Base-by-base conservation (phyloP, 805 yeast genomes). In the Starmerella scarabaei region DNA sequence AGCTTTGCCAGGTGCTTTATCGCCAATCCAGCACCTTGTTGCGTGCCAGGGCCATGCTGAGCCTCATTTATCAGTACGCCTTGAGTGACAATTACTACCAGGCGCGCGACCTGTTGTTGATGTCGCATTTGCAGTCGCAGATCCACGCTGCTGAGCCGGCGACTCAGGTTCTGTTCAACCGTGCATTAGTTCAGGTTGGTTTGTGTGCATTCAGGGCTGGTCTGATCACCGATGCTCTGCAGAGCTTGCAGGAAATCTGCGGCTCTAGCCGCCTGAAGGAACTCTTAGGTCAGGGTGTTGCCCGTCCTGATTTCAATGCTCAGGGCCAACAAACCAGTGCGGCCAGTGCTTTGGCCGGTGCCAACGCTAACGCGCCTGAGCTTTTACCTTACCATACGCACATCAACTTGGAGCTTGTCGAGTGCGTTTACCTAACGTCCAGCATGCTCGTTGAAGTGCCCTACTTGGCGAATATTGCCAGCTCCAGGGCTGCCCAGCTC, bases 361-460 rank as follows among this genome's bases (percentile, higher is more conserved):
- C 39, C 29, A 53, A 37, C 23, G 30, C 35, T 24, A 30, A 40
- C 27, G 36, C 55, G 32, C 42, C 53, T 21, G 49, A 43, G 15
- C 72, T 85, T 59, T 69, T 91, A 59, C 99, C 99, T 43, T 91
- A 80, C 79, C 98, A 91, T 66, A 85, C 84, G 81, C 99, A 91
- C 65, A 88, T 91, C 62, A 91, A 91, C 64, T 68, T 88, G 53
- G 97, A 93, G 68, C 74, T 91, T 55, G 71, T 91, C 50, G 98
- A 91, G 65, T 80, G 93, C 59, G 94, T 83, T 35, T 88, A 80
- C 70, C 73, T 85, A 68, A 91, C 97, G 11, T 70, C 83, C 43
- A 82, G 94, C 23, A 67, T 91, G 63, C 72, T 91, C 57, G 73
- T 83, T 51, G 98, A 93, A 67, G 77, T 91, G 45, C 98, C 99